phyloP scores from a whole-genome alignment of 345 rosid species.

The sweet orange (Citrus sinensis) region DVS_A1.0 CM039165.1:37667501-37668000 shows the following conservation, averaged over 20 bases:
- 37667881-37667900: conserved; percentile 11
- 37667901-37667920: conserved; percentile 18
- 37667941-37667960: too few relatives aligned
- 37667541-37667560: conserved; percentile 27
- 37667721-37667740: conserved; percentile 12
- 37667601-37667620: conserved; percentile 14
- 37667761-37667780: not conserved
- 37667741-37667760: conserved; percentile 10
- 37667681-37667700: conserved; percentile 2
- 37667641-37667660: conserved; percentile 23
- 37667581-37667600: not conserved
- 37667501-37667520: conserved; percentile 7
- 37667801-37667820: conserved; percentile 23
- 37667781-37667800: conserved; percentile 12
- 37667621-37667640: conserved; percentile 27
- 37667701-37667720: not conserved
- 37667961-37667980: not conserved
- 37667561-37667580: not conserved
- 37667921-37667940: conserved; percentile 10
- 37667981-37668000: not conserved
- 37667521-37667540: conserved; percentile 26
- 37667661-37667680: conserved; percentile 21
- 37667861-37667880: conserved; percentile 25
- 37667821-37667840: conserved; percentile 14
- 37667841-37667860: conserved; percentile 11